Conservation (phyloP, 1,284 basidiomycete species). For the Pterulicium gracile region DNA sequence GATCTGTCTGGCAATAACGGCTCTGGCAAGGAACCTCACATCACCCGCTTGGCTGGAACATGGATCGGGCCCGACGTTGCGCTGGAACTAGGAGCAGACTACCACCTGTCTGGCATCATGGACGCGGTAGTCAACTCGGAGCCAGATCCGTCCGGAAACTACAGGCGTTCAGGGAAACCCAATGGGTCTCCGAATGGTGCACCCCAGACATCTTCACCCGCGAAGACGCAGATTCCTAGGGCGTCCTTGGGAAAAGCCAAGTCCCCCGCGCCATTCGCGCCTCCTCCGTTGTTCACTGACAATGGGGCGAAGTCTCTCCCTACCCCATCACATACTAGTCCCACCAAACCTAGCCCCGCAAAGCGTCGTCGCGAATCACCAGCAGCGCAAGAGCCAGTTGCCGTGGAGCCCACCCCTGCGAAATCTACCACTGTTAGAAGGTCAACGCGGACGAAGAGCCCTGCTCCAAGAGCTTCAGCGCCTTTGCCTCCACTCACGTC, state of each 20-base stretch:
- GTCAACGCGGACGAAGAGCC: slow-evolving; percentile 31
- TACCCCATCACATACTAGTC: slow-evolving; percentile 23
- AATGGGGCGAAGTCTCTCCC: slow-evolving; percentile 18
- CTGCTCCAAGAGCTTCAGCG: slow-evolving; percentile 19
- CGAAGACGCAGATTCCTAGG: slow-evolving; percentile 16
- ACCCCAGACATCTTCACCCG: slow-evolving; percentile 11
- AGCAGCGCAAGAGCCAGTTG: slow-evolving; percentile 17
- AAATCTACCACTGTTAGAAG: slow-evolving; percentile 22
- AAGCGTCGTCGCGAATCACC: slow-evolving; percentile 60
- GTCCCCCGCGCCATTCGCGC: slow-evolving; percentile 12
- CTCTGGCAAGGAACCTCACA: slow-evolving; percentile 42
- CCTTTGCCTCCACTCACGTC: slow-evolving; percentile 18
- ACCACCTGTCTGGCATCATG: slow-evolving; percentile 52
- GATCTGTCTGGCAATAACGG: slow-evolving; percentile 81
- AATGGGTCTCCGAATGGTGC: slow-evolving; percentile 23
- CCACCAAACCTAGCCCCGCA: slow-evolving; percentile 29
- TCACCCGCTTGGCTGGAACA: slow-evolving; percentile 78
- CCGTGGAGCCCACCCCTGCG: slow-evolving; percentile 14
- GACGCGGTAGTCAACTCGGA: slow-evolving; percentile 58
- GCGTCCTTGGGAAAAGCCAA: slow-evolving; percentile 12
- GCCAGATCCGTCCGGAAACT: slow-evolving; percentile 70
- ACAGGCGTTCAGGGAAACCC: slow-evolving; percentile 52
- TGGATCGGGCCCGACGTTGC: slow-evolving; percentile 81
- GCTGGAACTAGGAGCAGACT: slow-evolving; percentile 52
- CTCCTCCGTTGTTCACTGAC: slow-evolving; percentile 20